These are phyloP conservation scores for Leccinum incarnatum DNA, from an alignment of 768 basidiomycete genomes.

Conservation along the genomic window DNA sequence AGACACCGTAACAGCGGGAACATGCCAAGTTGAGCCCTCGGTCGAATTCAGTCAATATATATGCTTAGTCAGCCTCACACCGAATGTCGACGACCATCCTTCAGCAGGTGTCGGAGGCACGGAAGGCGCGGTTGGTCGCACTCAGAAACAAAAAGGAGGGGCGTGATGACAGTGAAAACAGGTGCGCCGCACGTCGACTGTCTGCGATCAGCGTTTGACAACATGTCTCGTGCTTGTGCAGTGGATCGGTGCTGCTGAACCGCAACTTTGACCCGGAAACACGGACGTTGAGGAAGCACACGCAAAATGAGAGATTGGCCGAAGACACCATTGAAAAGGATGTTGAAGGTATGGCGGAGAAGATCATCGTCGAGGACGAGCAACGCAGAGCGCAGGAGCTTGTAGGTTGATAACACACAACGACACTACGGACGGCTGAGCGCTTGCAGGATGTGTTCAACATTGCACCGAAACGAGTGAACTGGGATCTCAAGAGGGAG, in stretches of 20 bases:
- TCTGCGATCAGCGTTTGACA: background rate
- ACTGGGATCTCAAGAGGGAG: slow-evolving; percentile 95
- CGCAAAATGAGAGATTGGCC: slow-evolving; percentile 52
- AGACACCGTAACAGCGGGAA: slow-evolving; percentile 30
- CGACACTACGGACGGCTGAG: slow-evolving; percentile 15
- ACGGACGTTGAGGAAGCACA: slow-evolving; percentile 69
- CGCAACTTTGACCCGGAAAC: slow-evolving; percentile 93
- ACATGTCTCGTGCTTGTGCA: slow-evolving; percentile 21
- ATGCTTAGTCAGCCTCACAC: slow-evolving; percentile 34
- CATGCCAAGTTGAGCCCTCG: slow-evolving; percentile 20
- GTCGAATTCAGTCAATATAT: background rate
- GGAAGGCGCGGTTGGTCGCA: slow-evolving; percentile 78
- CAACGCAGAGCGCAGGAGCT: slow-evolving; percentile 82
- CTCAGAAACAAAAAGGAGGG: slow-evolving; percentile 72
- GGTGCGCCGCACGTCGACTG: slow-evolving; percentile 36
- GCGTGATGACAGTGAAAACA: slow-evolving; percentile 38
- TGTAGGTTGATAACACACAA: slow-evolving; percentile 45
- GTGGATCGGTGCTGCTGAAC: slow-evolving; percentile 55
- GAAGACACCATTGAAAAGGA: slow-evolving; percentile 87
- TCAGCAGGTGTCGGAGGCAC: slow-evolving; percentile 72
- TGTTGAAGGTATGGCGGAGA: slow-evolving; percentile 79
- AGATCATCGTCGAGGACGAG: slow-evolving; percentile 85
- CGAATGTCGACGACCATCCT: slow-evolving; percentile 39
- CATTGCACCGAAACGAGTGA: slow-evolving; percentile 94
- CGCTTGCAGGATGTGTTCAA: slow-evolving; percentile 81